A percentile compares a stretch with the other conserved stretches of the same genome.
Conservation (phyloP, 2,329 filamentous ascomycete species). For the Trichoderma citrinoviride region DNA sequence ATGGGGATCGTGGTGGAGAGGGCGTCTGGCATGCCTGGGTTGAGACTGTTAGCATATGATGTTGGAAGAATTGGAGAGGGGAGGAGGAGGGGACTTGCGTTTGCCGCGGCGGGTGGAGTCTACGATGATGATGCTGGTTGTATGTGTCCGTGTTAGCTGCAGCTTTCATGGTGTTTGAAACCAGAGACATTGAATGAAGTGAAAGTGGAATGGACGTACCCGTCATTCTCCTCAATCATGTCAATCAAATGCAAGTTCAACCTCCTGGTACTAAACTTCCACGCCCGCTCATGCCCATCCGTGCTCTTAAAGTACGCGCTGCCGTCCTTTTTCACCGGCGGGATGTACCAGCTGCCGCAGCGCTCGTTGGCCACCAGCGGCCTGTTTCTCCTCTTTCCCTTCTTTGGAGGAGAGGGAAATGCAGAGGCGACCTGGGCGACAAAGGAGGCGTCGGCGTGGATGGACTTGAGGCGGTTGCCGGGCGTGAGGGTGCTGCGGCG, state of each 20-base stretch:
- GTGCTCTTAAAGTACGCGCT: slow-evolving; percentile 98
- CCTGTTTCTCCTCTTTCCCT: slow-evolving; percentile 37
- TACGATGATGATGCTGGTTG: slow-evolving; percentile 69
- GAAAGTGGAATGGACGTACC: slow-evolving; percentile 43
- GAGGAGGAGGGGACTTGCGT: slow-evolving; percentile 45
- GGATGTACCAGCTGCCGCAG: slow-evolving; percentile 94
- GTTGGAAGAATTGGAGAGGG: neutral
- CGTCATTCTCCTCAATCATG: slow-evolving; percentile 63
- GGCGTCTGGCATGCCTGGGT: slow-evolving; percentile 81
- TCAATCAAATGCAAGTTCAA: slow-evolving; percentile 80
- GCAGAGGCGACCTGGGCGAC: slow-evolving; percentile 59
- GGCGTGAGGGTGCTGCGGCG: slow-evolving; percentile 75
- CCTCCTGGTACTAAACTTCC: slow-evolving; percentile 82
- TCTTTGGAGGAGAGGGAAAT: slow-evolving; percentile 32
- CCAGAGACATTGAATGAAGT: neutral
- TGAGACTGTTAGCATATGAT: slow-evolving; percentile 17
- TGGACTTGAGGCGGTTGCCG: slow-evolving; percentile 77
- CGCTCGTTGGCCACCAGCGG: slow-evolving; percentile 90
- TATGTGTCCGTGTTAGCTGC: neutral
- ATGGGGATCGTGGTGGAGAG: slow-evolving; percentile 91
- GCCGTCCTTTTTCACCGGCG: slow-evolving; percentile 59
- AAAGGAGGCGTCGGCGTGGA: slow-evolving; percentile 73
- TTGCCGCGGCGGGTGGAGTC: slow-evolving; percentile 93
- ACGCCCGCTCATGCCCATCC: slow-evolving; percentile 87
- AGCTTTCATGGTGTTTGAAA: too few species aligned